Percentiles rank a stretch among this genome's conserved stretches.
Evolutionary conservation across 2,329 filamentous ascomycete species (phyloP).

Genomic region (Pseudopithomyces chartarum): DNA sequence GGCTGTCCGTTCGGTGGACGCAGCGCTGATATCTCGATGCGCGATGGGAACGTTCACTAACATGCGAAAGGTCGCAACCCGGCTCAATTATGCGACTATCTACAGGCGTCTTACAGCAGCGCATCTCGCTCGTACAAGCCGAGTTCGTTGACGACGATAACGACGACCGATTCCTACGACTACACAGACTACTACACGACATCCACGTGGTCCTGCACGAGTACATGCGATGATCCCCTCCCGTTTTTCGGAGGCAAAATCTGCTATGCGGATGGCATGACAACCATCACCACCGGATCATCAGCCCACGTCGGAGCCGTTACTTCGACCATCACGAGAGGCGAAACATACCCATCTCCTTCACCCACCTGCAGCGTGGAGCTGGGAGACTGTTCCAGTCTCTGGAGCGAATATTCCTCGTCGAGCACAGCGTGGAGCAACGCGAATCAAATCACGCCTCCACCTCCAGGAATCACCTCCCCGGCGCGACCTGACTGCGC

Average conservation of each 20-base stretch:
- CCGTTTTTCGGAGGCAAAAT: not conserved
- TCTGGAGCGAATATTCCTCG: conserved; percentile 13
- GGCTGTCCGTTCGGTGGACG: no score
- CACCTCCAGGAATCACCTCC: not conserved
- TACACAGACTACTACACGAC: not conserved
- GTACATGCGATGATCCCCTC: not conserved
- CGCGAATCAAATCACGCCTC: not conserved
- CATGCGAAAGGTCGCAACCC: not conserved
- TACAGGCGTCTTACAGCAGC: conserved; percentile 4
- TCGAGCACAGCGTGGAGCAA: conserved; percentile 9
- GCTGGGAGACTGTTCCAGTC: conserved; percentile 13
- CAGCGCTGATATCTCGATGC: no score
- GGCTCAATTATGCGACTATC: not conserved
- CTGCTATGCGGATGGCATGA: conserved; percentile 2
- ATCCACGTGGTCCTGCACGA: not conserved
- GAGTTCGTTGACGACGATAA: not conserved
- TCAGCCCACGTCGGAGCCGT: not conserved
- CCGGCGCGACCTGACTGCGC: conserved; percentile 13
- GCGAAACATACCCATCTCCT: conserved; percentile 8
- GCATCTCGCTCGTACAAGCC: conserved; percentile 2
- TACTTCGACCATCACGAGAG: not conserved
- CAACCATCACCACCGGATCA: not conserved
- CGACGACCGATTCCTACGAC: not conserved
- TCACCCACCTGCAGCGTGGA: conserved; percentile 19
- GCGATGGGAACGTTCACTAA: no score